These are phyloP conservation scores for Sphaerulina populicola DNA, from an alignment of 2,329 filamentous ascomycete genomes.

Conservation along the genomic window DNA sequence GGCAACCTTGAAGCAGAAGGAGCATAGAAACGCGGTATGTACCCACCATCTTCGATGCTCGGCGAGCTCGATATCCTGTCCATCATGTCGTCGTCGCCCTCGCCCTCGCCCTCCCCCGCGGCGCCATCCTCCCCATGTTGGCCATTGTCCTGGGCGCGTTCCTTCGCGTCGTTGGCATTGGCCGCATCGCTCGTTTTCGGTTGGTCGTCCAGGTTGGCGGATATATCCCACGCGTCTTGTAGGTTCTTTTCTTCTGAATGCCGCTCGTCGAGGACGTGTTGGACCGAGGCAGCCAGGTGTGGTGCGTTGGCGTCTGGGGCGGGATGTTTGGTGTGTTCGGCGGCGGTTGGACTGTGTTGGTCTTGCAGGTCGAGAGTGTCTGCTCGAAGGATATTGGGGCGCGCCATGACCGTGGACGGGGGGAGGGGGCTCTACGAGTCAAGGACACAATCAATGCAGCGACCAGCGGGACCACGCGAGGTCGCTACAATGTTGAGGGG, in stretches of 20 bases:
- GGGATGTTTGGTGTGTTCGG: conserved; percentile 62
- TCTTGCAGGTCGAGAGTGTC: conserved; percentile 94
- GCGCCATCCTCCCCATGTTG: conserved; percentile 28
- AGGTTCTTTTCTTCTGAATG: conserved; percentile 62
- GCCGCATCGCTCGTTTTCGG: conserved; percentile 48
- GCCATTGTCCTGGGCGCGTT: conserved; percentile 38
- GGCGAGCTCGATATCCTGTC: conserved; percentile 98
- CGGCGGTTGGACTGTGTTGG: conserved; percentile 69
- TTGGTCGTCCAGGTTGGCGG: conserved; percentile 35
- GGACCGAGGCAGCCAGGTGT: conserved; percentile 78
- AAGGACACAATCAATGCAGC: neutral
- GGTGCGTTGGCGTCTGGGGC: conserved; percentile 54
- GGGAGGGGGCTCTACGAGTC: neutral
- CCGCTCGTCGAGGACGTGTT: conserved; percentile 67
- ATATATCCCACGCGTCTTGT: conserved; percentile 46
- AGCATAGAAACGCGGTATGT: conserved; percentile 35
- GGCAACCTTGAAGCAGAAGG: conserved; percentile 9
- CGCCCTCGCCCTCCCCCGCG: conserved; percentile 32
- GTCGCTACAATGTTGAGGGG: conserved; percentile 2
- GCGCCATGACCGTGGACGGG: conserved; percentile 16
- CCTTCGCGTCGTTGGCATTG: conserved; percentile 39
- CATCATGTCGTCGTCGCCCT: conserved; percentile 71
- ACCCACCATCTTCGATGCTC: conserved; percentile 98
- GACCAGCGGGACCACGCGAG: neutral
- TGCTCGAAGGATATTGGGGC: conserved; percentile 36